Conservation (phyloP, 2,329 filamentous ascomycete species). For the Neofusicoccum parvum region DNA sequence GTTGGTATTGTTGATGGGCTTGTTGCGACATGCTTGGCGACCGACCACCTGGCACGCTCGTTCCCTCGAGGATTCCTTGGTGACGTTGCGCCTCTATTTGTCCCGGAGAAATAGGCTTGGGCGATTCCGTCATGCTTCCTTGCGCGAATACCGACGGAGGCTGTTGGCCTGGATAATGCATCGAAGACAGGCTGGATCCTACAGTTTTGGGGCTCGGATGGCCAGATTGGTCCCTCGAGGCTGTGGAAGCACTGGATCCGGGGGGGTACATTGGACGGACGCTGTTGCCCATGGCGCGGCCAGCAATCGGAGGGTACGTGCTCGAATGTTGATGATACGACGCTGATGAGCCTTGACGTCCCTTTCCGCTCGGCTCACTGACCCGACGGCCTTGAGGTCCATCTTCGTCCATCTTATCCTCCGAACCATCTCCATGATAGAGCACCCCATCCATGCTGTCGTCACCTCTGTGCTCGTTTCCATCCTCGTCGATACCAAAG, state of each 20-base stretch:
- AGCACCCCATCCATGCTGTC: slow-evolving; percentile 66
- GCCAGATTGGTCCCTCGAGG: slow-evolving; percentile 42
- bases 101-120: slow-evolving; percentile 77
- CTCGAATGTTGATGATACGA: slow-evolving; percentile 68
- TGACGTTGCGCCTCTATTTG: slow-evolving; percentile 54
- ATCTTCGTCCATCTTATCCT: slow-evolving; percentile 61
- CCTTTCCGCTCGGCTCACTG: slow-evolving; percentile 73
- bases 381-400: slow-evolving; percentile 56
- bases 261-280: slow-evolving; percentile 40
- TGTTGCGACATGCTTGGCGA: slow-evolving; percentile 69
- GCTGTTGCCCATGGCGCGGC: slow-evolving; percentile 33
- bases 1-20: slow-evolving; percentile 60
- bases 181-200: slow-evolving; percentile 38
- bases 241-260: slow-evolving; percentile 27
- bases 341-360: slow-evolving; percentile 56
- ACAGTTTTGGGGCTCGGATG: slow-evolving; percentile 42
- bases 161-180: slow-evolving; percentile 36
- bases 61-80: slow-evolving; percentile 54
- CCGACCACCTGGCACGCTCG: slow-evolving; percentile 55
- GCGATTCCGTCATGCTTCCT: slow-evolving; percentile 77
- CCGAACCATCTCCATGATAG: slow-evolving; percentile 58
- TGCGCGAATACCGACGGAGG: slow-evolving; percentile 65
- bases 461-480: slow-evolving; percentile 48
- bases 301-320: slow-evolving; percentile 75
- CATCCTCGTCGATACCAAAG: slow-evolving; percentile 77